phyloP scores from a whole-genome alignment of 2,329 filamentous ascomycete species.

The Rhinocladiella mackenziei region DNA sequence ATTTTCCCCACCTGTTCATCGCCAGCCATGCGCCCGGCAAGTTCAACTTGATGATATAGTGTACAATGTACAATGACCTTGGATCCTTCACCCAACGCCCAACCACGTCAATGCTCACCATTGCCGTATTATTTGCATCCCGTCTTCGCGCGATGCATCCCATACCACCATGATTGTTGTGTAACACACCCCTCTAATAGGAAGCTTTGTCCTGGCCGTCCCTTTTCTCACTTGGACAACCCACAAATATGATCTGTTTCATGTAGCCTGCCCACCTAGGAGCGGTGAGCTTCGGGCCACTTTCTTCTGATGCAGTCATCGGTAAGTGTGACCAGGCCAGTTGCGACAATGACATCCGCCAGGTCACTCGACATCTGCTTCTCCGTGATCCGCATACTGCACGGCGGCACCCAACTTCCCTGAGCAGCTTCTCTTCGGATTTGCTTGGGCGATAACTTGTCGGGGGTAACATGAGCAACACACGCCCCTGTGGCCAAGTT shows the following conservation, averaged over 20 bases:
- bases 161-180: constrained; percentile 17
- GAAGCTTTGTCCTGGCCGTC: constrained; percentile 13
- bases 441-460: constrained; percentile 68
- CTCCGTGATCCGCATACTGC: constrained; percentile 86
- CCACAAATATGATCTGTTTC: constrained; percentile 11
- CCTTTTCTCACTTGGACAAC: constrained; percentile 3
- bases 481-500: constrained; percentile 61
- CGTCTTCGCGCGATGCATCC: constrained; percentile 8
- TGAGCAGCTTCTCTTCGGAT: constrained; percentile 66
- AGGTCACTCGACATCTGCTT: constrained; percentile 53
- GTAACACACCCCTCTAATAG: constrained; percentile 16
- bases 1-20: background rate
- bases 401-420: constrained; percentile 86
- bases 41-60: no score
- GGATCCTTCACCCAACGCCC: background rate
- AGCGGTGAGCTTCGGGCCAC: constrained; percentile 53
- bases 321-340: constrained; percentile 81
- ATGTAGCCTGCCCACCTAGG: constrained; percentile 5
- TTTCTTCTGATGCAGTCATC: constrained; percentile 85
- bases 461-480: constrained; percentile 81
- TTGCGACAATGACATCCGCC: constrained; percentile 75
- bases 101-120: background rate
- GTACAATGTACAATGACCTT: constrained; percentile 1
- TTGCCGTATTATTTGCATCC: constrained; percentile 5
- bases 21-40: background rate